Conservation (phyloP, 768 basidiomycete genomes). For the Wakefieldia striispora region DNA sequence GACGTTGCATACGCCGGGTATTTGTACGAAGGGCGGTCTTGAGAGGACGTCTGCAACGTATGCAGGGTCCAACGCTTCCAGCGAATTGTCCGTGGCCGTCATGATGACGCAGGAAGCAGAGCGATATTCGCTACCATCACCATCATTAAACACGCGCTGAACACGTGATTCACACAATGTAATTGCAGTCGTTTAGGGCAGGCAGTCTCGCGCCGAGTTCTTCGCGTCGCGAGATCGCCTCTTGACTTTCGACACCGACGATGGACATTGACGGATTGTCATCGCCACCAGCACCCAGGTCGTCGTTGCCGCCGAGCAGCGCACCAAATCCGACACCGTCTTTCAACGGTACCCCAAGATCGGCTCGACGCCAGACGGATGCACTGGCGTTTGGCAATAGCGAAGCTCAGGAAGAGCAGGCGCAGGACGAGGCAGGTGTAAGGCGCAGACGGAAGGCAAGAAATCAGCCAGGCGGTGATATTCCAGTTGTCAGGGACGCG, state of each 20-base stretch:
- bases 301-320: constrained; percentile 54
- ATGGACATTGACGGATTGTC: constrained; percentile 61
- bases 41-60: constrained; percentile 66
- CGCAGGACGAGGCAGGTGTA: constrained; percentile 39
- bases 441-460: constrained; percentile 46
- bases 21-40: constrained; percentile 63
- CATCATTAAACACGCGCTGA: constrained; percentile 7
- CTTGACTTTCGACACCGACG: constrained; percentile 7
- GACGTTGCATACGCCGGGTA: constrained; percentile 75
- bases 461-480: constrained; percentile 53
- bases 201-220: constrained; percentile 40
- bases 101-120: constrained; percentile 5
- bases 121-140: not conserved
- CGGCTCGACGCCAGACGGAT: constrained; percentile 43
- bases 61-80: constrained; percentile 64
- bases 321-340: constrained; percentile 40
- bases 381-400: constrained; percentile 56
- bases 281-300: constrained; percentile 53
- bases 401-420: constrained; percentile 40
- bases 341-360: constrained; percentile 33
- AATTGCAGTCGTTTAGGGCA: constrained; percentile 36
- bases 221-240: constrained; percentile 27
- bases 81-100: constrained; percentile 30
- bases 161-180: constrained; percentile 9
- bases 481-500: constrained; percentile 87